Evolutionary conservation across 176 grass and related monocot species (phyloP), one percentile per base, ranked within the genome.

Genomic region (Oryza rufipogon): DNA sequence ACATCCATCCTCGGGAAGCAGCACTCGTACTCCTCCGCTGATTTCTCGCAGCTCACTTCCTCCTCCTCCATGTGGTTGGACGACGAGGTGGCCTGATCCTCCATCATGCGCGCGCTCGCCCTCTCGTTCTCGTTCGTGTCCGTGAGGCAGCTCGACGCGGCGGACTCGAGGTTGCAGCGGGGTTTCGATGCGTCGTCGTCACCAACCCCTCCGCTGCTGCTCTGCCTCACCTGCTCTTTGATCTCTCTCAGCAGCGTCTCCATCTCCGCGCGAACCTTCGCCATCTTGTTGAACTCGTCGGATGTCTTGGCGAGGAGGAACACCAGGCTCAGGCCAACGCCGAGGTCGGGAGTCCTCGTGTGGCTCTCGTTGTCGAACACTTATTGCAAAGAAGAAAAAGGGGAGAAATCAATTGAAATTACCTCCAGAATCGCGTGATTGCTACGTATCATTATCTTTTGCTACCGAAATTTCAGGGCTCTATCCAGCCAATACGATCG

Each of bases 241-340:
- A 91, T 64, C 9, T 94, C 84, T 3, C 66, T 67, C 9, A 94
- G 64, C 7, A 94, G 76, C 68, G 78, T 63, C 84, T 94, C 89
- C 92, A 94, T 91, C 72, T 94, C 80, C 9, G 84, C 11, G 2
- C 89, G 83, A 67, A 94, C 63, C 74, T 86, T 80, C 7, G 70
- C 80, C 92, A 94, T 94, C 86, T 82, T 94, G 64, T 79, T 87
- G 76, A 94, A 89, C 46, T 94, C 92, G 70, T 79, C 78, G 4
- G 89, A 86, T 5, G 86, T 89, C 92, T 88, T 91, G 33, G 89
- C 83, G 1, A 94, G 84, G 0, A 94, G 86, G 81, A 89, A 89
- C 48, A 89, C 49, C 2, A 94, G 80, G 64, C 92, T 83, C 33
- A 91, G 2, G 2, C 92, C 89, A 3, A 87, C 46, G 12, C 86